These are phyloP conservation scores for Cyanidium caldarium DNA, from an alignment of 23 red algal species.

Conservation along the genomic window DNA sequence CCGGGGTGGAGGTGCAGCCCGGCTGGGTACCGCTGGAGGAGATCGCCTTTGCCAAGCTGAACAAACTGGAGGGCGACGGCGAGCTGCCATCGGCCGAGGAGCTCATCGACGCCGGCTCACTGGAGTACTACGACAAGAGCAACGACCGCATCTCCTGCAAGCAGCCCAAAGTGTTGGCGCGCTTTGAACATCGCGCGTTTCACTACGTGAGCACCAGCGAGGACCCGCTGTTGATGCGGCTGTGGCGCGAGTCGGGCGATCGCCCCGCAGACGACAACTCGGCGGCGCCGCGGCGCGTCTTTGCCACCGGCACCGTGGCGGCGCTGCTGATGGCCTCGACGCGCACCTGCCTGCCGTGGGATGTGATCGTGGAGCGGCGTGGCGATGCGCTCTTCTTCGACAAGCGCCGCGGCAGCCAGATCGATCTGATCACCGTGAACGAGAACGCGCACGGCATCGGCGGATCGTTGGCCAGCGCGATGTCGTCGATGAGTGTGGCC, in stretches of 20 bases:
- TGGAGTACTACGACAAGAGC: slow-evolving; percentile 76
- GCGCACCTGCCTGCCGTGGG: slow-evolving; percentile 55
- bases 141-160: slow-evolving; percentile 57
- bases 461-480: background rate
- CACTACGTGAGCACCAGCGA: slow-evolving; percentile 63
- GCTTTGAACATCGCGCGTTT: slow-evolving; percentile 40
- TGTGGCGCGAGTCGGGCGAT: slow-evolving; percentile 32
- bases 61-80: slow-evolving; percentile 28
- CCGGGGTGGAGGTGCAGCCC: slow-evolving; percentile 44
- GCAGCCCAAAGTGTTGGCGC: slow-evolving; percentile 20
- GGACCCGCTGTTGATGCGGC: slow-evolving; percentile 66
- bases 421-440: slow-evolving; percentile 69
- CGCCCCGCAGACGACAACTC: background rate
- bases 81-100: slow-evolving; percentile 27
- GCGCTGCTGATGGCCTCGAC: slow-evolving; percentile 76
- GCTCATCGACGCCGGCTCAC: slow-evolving; percentile 25
- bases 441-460: slow-evolving; percentile 43
- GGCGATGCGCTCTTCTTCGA: slow-evolving; percentile 78
- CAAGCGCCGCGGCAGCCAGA: slow-evolving; percentile 66
- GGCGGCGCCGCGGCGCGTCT: slow-evolving; percentile 14
- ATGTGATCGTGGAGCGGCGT: slow-evolving; percentile 86
- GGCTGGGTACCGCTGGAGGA: slow-evolving; percentile 75
- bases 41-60: slow-evolving; percentile 28
- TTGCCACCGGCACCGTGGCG: slow-evolving; percentile 58
- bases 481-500: background rate